Percentiles rank a stretch among this genome's conserved stretches.
phyloP scores from a whole-genome alignment of 1,284 basidiomycete genomes.

The Ganoderma meredithae region DNA sequence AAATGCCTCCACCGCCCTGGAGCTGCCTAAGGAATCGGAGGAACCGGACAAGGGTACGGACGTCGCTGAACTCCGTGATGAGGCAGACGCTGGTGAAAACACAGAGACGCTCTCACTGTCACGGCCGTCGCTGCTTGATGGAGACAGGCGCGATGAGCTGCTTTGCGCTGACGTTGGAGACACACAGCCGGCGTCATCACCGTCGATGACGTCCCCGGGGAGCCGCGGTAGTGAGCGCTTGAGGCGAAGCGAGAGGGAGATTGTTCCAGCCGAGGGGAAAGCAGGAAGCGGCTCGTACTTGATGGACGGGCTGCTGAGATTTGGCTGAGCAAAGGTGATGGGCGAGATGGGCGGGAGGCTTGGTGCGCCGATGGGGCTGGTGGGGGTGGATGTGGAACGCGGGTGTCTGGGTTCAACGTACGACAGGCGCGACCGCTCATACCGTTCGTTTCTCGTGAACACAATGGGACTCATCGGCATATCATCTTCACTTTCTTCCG shows the following conservation, averaged over 20 bases:
- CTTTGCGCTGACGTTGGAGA: conserved; percentile 14
- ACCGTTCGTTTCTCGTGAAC: conserved; percentile 28
- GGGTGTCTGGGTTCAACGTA: conserved; percentile 15
- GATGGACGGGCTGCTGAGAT: conserved; percentile 27
- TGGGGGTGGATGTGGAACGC: conserved; percentile 5
- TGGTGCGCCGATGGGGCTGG: conserved; percentile 13
- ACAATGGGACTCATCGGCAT: conserved; percentile 30
- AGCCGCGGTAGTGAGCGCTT: conserved; percentile 30
- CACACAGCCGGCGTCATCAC: conserved; percentile 6
- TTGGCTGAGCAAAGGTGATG: conserved; percentile 25
- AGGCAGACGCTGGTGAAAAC: conserved; percentile 24
- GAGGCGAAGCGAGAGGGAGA: conserved; percentile 21
- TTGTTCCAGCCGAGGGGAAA: conserved; percentile 20
- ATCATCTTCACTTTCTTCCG: conserved; percentile 32
- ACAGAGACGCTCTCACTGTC: conserved; percentile 24
- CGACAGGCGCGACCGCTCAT: conserved; percentile 27
- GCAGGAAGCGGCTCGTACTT: conserved; percentile 14
- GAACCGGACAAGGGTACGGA: conserved; percentile 18
- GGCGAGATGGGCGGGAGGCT: conserved; percentile 20
- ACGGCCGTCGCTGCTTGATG: conserved; percentile 26
- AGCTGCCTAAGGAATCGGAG: conserved; percentile 21
- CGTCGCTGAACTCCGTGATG: conserved; percentile 20
- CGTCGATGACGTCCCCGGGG: conserved; percentile 26
- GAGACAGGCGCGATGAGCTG: conserved; percentile 19
- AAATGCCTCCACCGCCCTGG: conserved; percentile 17